phyloP scores from a whole-genome alignment of 805 yeast genomes.

The Zygoascus tannicola region DNA sequence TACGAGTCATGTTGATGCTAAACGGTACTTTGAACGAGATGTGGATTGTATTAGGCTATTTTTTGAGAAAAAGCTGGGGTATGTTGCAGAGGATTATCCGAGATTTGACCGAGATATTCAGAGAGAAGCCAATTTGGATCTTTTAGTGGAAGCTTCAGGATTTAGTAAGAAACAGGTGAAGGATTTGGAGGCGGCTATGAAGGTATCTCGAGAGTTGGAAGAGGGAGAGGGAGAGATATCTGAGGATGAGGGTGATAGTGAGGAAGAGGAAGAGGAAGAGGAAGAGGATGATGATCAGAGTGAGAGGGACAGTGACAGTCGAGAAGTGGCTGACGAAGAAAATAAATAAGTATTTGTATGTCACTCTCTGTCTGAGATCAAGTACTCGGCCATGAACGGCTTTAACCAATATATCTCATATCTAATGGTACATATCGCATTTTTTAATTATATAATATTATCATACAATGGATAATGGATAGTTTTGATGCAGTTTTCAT shows the following conservation, averaged over 20 bases:
- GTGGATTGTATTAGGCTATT: constrained; percentile 82
- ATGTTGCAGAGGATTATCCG: constrained; percentile 76
- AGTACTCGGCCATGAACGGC: no score
- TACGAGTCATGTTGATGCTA: constrained; percentile 83
- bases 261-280: constrained; percentile 23
- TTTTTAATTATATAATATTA: no score
- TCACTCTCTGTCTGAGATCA: no score
- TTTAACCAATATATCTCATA: no score
- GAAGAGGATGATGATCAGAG: constrained; percentile 35
- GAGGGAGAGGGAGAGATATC: constrained; percentile 33
- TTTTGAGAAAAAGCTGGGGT: constrained; percentile 69
- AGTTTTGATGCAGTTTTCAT: no score
- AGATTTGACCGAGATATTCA: constrained; percentile 65
- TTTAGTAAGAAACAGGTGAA: constrained; percentile 48
- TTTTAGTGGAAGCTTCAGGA: constrained; percentile 89
- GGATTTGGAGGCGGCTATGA: constrained; percentile 71
- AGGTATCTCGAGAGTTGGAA: constrained; percentile 32
- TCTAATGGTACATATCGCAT: no score
- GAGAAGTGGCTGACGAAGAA: no score
- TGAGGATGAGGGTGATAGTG: constrained; percentile 31
- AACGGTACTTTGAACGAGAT: constrained; percentile 81
- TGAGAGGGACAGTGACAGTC: no score
- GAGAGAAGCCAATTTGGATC: constrained; percentile 63
- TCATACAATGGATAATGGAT: no score
- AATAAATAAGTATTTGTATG: no score